Conservation (phyloP, 2,329 filamentous ascomycete species). For the Fusarium succisae region DNA sequence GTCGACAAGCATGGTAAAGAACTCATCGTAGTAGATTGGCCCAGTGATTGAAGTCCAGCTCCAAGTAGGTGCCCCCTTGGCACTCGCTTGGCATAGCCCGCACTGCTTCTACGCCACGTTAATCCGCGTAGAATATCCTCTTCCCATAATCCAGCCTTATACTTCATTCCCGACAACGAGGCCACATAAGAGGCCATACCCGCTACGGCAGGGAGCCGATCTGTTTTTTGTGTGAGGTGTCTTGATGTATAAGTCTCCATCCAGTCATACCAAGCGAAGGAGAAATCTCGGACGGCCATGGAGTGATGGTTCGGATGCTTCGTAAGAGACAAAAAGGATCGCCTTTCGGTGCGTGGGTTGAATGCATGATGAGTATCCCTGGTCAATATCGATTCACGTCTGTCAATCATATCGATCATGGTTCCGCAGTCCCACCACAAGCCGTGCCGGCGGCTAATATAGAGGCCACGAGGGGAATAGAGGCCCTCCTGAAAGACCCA, state of each 20-base stretch:
- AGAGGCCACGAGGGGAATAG: background rate
- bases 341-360: background rate
- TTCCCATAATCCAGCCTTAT: background rate
- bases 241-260: rapidly evolving
- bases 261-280: background rate
- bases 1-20: background rate
- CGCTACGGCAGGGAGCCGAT: background rate
- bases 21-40: rapidly evolving
- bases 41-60: background rate
- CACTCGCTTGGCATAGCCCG: background rate
- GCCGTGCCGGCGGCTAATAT: background rate
- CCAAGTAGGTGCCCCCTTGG: background rate
- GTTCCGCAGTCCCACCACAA: background rate
- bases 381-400: rapidly evolving
- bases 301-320: rapidly evolving
- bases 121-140: background rate
- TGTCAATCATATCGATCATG: background rate
- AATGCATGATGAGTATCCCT: background rate
- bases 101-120: background rate
- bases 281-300: background rate
- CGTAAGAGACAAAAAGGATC: background rate
- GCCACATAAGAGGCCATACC: background rate
- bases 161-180: background rate
- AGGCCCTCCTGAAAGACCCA: background rate
- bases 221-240: background rate